Evolutionary conservation across 1,284 basidiomycete species (phyloP).

Genomic region (Farysia itapuensis): DNA sequence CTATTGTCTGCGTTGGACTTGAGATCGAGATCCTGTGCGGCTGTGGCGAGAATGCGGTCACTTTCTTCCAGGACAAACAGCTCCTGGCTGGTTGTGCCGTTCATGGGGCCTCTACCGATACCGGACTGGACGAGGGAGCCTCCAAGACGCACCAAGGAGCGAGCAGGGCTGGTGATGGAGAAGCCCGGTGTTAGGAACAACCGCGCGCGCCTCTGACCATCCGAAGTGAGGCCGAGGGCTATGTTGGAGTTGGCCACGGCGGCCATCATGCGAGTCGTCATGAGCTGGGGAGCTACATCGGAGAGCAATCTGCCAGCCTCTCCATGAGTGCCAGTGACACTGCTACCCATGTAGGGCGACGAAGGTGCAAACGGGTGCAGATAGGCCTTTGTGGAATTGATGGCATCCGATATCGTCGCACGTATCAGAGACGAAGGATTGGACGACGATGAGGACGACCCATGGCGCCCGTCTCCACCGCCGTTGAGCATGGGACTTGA

Average conservation of each 20-base stretch:
- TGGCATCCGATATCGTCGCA: conserved; percentile 32
- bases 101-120: conserved; percentile 46
- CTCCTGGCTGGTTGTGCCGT: conserved; percentile 50
- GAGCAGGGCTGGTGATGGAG: conserved; percentile 50
- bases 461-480: too few species aligned
- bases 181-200: conserved; percentile 46
- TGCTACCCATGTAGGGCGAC: conserved; percentile 25
- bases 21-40: conserved; percentile 36
- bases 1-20: not conserved
- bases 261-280: conserved; percentile 55
- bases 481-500: too few species aligned
- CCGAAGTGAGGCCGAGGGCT: conserved; percentile 38
- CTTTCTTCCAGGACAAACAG: conserved; percentile 53
- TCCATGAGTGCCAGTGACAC: conserved; percentile 8
- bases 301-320: conserved; percentile 50
- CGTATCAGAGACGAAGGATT: conserved; percentile 20
- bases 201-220: conserved; percentile 38
- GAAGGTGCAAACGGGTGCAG: conserved; percentile 39
- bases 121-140: conserved; percentile 43
- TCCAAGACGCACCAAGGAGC: conserved; percentile 52
- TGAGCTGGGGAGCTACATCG: conserved; percentile 58
- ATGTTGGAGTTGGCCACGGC: conserved; percentile 49
- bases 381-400: conserved; percentile 45
- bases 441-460: too few species aligned
- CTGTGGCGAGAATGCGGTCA: conserved; percentile 52